A percentile compares a stretch with the other conserved stretches of the same genome.
Evolutionary conservation across 2,329 filamentous ascomycete genomes (phyloP).

Genomic region (Arthrobotrys musiformis): DNA sequence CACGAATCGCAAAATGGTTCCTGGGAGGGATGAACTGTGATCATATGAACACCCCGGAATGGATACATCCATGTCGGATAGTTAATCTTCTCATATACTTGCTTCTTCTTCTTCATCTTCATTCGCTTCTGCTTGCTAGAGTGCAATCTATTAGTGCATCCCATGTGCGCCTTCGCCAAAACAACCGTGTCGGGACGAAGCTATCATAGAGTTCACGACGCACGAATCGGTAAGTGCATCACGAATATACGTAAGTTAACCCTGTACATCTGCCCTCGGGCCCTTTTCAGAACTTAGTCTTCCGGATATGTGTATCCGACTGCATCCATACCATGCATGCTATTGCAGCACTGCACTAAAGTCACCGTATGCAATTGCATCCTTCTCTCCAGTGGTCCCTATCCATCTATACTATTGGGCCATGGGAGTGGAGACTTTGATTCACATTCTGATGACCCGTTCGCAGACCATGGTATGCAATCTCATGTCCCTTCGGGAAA

Average conservation of each 20-base stretch:
- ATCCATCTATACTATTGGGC: slow-evolving; percentile 11
- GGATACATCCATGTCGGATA: neutral
- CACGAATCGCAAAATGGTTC: slow-evolving; percentile 1
- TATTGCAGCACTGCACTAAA: slow-evolving; percentile 21
- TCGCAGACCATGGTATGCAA: slow-evolving; percentile 8
- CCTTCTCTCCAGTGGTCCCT: slow-evolving; percentile 8
- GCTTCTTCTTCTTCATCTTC: neutral
- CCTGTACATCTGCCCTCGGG: neutral
- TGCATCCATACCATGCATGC: slow-evolving; percentile 23
- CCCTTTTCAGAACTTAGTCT: neutral
- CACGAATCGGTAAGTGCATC: slow-evolving; percentile 13
- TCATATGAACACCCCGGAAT: slow-evolving; percentile 18
- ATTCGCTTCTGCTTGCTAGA: slow-evolving; percentile 8
- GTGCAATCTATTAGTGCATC: neutral
- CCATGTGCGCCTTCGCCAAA: slow-evolving; percentile 15
- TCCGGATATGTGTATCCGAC: slow-evolving; percentile 13
- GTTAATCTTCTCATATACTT: slow-evolving; percentile 10
- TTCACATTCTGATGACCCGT: slow-evolving; percentile 15
- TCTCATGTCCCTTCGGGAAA: slow-evolving; percentile 13
- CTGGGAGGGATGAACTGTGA: neutral
- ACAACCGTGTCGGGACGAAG: slow-evolving; percentile 13
- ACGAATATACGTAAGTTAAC: slow-evolving; percentile 6
- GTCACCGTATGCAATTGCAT: slow-evolving; percentile 23
- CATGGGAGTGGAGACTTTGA: neutral
- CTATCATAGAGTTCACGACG: slow-evolving; percentile 10